Conservation (phyloP, 306 rosid species). For the Hylodesmum podocarpum region DNA sequence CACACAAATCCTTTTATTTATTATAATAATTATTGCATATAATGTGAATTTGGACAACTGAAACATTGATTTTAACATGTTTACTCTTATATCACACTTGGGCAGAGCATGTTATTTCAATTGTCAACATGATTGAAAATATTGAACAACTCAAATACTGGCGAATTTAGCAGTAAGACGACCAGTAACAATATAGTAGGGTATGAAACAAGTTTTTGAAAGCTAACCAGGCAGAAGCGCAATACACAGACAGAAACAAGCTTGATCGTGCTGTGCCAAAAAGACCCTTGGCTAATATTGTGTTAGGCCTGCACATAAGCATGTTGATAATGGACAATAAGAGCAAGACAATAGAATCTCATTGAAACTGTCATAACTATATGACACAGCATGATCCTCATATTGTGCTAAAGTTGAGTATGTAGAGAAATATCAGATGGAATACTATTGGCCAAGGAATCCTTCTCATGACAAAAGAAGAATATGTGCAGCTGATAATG, state of each 20-base stretch:
- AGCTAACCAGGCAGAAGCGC: slow-evolving; percentile 89
- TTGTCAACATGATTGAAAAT: background rate
- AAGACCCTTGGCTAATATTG: slow-evolving; percentile 75
- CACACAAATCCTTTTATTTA: background rate
- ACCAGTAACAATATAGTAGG: background rate
- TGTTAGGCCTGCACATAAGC: slow-evolving; percentile 60
- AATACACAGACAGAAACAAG: slow-evolving; percentile 86
- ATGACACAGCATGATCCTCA: background rate
- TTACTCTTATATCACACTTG: background rate
- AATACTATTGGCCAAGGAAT: slow-evolving; percentile 12
- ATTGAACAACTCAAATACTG: slow-evolving; percentile 3
- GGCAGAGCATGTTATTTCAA: background rate
- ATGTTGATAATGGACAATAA: slow-evolving; percentile 21
- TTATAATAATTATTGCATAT: background rate
- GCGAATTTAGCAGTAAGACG: slow-evolving; percentile 6
- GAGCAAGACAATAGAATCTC: slow-evolving; percentile 4
- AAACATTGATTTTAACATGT: background rate
- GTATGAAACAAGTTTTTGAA: slow-evolving; percentile 19
- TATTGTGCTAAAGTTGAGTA: slow-evolving; percentile 9
- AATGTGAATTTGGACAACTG: background rate
- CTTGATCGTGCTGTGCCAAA: slow-evolving; percentile 95
- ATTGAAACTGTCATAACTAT: background rate
- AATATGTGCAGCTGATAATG: background rate
- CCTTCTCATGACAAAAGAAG: slow-evolving; percentile 19
- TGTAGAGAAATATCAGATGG: slow-evolving; percentile 25